Percentiles rank a stretch among this genome's conserved stretches.
Evolutionary conservation across 2,329 filamentous ascomycete genomes (phyloP).

Genomic region (Colletotrichum lindemuthianum): DNA sequence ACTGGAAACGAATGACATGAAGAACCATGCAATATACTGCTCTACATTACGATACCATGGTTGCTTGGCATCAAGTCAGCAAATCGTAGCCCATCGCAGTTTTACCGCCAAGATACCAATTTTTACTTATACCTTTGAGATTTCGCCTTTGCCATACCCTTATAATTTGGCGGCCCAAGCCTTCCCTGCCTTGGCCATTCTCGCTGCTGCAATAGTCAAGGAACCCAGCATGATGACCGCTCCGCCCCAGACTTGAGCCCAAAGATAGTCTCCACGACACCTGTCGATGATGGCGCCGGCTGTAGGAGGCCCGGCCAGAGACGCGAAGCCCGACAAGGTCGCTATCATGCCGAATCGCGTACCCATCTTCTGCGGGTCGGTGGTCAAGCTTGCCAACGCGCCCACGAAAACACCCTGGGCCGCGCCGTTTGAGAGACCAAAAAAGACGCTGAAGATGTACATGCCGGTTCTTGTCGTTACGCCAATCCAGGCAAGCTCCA

Average conservation of each 20-base stretch:
- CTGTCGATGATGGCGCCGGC: conserved; percentile 57
- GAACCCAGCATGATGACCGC: conserved; percentile 49
- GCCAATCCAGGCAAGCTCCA: conserved; percentile 66
- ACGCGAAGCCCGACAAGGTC: conserved; percentile 52
- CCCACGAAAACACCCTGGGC: conserved; percentile 54
- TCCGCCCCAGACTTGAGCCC: conserved; percentile 60
- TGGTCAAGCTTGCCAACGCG: conserved; percentile 53
- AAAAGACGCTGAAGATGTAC: conserved; percentile 56
- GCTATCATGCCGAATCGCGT: conserved; percentile 58
- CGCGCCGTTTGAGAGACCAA: conserved; percentile 55
- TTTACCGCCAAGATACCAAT: conserved; percentile 21
- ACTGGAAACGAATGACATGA: neutral
- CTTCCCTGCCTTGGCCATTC: conserved; percentile 49
- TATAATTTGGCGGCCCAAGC: conserved; percentile 49
- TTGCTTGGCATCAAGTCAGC: neutral
- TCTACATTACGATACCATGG: too few relatives aligned
- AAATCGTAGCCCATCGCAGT: neutral
- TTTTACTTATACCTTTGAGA: neutral
- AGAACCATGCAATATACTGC: neutral
- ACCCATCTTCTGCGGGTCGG: conserved; percentile 56
- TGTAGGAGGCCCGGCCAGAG: conserved; percentile 55
- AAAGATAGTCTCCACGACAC: conserved; percentile 50
- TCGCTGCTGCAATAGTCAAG: conserved; percentile 45
- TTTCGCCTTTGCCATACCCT: conserved; percentile 1
- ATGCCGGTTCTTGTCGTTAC: conserved; percentile 53